phyloP scores from a whole-genome alignment of 2,329 filamentous ascomycete genomes.

The Monilinia aucupariae region DNA sequence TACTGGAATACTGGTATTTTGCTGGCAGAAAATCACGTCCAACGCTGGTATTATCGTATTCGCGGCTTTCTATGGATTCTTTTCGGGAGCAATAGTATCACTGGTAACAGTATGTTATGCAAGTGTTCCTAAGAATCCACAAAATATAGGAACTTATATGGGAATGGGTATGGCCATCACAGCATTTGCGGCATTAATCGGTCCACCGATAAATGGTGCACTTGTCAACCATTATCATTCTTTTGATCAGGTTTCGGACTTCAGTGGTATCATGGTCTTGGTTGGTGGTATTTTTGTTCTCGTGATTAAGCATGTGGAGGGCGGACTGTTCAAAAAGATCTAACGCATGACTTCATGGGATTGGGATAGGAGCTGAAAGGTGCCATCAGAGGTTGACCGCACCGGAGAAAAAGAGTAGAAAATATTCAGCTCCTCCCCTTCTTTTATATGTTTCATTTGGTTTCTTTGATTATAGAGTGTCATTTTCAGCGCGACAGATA shows the following conservation, averaged over 20 bases:
- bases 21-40: constrained; percentile 14
- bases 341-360: background rate
- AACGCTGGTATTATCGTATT: constrained; percentile 14
- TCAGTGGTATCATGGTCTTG: constrained; percentile 29
- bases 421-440: background rate
- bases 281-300: constrained; percentile 20
- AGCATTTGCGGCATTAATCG: constrained; percentile 58
- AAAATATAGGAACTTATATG: constrained; percentile 64
- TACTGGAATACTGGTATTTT: constrained; percentile 16
- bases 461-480: background rate
- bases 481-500: background rate
- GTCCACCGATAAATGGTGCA: constrained; percentile 61
- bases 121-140: constrained; percentile 51
- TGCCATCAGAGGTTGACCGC: background rate
- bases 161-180: constrained; percentile 60
- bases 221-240: constrained; percentile 50
- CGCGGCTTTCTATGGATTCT: constrained; percentile 18
- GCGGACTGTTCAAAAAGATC: constrained; percentile 5
- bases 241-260: constrained; percentile 25
- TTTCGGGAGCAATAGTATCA: constrained; percentile 34
- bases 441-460: background rate
- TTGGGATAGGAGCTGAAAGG: background rate
- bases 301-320: constrained; percentile 15
- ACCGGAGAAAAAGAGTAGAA: background rate
- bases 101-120: constrained; percentile 23